Percentiles rank a stretch among this genome's conserved stretches.
These are phyloP conservation scores for Haberlea rhodopensis DNA, from an alignment of 257 asterid genomes.

Conservation along the genomic window DNA sequence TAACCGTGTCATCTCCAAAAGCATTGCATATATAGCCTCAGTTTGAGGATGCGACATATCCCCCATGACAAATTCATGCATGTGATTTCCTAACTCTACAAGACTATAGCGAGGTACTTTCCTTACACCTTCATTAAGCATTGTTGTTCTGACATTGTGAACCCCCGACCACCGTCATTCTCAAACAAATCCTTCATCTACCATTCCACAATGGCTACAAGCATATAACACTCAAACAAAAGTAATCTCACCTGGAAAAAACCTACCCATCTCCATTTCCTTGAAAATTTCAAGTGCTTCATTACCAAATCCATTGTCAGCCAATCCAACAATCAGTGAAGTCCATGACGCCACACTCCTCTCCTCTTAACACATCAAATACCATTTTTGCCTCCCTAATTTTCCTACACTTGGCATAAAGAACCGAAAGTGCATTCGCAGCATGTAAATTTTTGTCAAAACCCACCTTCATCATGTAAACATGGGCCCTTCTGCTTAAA, in stretches of 20 bases:
- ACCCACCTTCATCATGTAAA: constrained; percentile 61
- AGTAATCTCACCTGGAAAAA: constrained; percentile 62
- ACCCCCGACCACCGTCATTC: constrained; percentile 78
- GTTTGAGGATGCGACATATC: constrained; percentile 66
- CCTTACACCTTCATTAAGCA: constrained; percentile 72
- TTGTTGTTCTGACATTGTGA: constrained; percentile 48
- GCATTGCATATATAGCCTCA: constrained; percentile 60
- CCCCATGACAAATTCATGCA: constrained; percentile 74
- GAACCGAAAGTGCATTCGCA: constrained; percentile 57
- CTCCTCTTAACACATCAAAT: constrained; percentile 55
- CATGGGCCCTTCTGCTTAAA: constrained; percentile 68
- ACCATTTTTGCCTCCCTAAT: constrained; percentile 56
- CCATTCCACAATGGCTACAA: constrained; percentile 85
- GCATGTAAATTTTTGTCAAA: constrained; percentile 61
- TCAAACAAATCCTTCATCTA: constrained; percentile 58
- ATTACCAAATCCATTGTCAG: constrained; percentile 73
- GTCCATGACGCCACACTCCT: constrained; percentile 73
- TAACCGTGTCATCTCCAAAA: constrained; percentile 66
- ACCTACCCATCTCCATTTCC: constrained; percentile 50
- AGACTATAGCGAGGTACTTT: constrained; percentile 78
- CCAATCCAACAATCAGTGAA: constrained; percentile 63
- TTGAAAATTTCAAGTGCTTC: constrained; percentile 57
- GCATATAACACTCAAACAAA: constrained; percentile 79
- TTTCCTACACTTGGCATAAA: constrained; percentile 73
- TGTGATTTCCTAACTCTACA: constrained; percentile 63